These are phyloP conservation scores for Fusarium falciforme DNA, from an alignment of 2,329 filamentous ascomycete genomes.

Conservation along the genomic window DNA sequence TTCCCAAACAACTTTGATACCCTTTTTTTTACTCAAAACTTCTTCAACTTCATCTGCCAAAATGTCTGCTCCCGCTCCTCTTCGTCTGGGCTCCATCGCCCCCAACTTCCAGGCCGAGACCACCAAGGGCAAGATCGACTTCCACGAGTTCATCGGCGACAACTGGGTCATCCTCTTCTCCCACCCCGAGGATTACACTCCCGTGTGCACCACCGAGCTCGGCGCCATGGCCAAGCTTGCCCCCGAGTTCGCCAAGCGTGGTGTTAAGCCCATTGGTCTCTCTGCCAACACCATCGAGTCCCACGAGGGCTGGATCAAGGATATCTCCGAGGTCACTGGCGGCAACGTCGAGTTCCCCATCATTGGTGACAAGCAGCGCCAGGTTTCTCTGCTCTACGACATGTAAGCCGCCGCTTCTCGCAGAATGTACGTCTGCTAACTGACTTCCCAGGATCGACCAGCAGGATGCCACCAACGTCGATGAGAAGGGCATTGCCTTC, in stretches of 20 bases:
- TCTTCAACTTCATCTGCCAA: background rate
- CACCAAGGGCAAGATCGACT: conserved; percentile 81
- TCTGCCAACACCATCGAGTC: conserved; percentile 86
- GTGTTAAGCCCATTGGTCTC: conserved; percentile 91
- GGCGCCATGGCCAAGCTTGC: conserved; percentile 92
- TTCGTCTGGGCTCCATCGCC: conserved; percentile 74
- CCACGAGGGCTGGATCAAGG: conserved; percentile 90
- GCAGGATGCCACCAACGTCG: conserved; percentile 84
- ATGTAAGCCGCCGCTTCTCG: conserved; percentile 64
- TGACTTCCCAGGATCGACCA: conserved; percentile 72
- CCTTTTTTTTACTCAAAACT: conserved; percentile 1
- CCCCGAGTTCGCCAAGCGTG: conserved; percentile 86
- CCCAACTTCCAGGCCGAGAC: conserved; percentile 89
- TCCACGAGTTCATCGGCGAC: conserved; percentile 83
- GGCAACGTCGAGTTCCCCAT: conserved; percentile 80
- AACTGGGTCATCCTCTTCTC: conserved; percentile 87
- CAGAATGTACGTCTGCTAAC: conserved; percentile 9
- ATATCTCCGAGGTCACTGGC: conserved; percentile 83
- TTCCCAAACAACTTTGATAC: background rate
- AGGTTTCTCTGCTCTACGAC: conserved; percentile 81
- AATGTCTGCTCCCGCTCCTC: conserved; percentile 52
- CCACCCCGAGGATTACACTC: conserved; percentile 91
- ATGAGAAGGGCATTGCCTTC: conserved; percentile 86
- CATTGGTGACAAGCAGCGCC: conserved; percentile 82
- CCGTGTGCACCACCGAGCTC: conserved; percentile 95